Conservation (phyloP, 495 filamentous ascomycete genomes). For the Podospora didyma region DNA sequence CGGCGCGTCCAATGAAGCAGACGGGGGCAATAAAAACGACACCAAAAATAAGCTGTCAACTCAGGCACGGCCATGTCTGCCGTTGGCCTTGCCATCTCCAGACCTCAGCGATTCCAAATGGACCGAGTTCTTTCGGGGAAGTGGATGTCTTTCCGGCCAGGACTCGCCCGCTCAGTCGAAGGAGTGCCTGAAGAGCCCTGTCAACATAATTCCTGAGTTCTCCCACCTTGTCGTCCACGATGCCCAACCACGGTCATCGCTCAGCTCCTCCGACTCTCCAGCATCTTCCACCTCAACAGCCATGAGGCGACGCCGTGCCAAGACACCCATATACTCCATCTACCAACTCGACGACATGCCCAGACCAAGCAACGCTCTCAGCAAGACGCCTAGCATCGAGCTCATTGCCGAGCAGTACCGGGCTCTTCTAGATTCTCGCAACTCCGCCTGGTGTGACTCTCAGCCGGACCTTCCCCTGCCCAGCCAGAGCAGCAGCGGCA, state of each 20-base stretch:
- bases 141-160: slow-evolving; percentile 24
- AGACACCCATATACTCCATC: slow-evolving; percentile 40
- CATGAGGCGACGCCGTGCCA: slow-evolving; percentile 37
- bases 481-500: neutral
- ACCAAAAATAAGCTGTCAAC: slow-evolving; percentile 17
- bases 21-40: slow-evolving; percentile 20
- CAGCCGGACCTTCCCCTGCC: slow-evolving; percentile 23
- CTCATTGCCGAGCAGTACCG: slow-evolving; percentile 44
- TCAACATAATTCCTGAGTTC: slow-evolving; percentile 35
- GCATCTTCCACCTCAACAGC: slow-evolving; percentile 4
- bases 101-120: slow-evolving; percentile 31
- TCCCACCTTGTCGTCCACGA: slow-evolving; percentile 31
- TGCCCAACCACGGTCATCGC: slow-evolving; percentile 8
- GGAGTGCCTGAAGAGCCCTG: slow-evolving; percentile 7
- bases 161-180: neutral
- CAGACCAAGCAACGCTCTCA: slow-evolving; percentile 19
- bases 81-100: slow-evolving; percentile 10
- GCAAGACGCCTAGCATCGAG: slow-evolving; percentile 34
- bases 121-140: slow-evolving; percentile 31
- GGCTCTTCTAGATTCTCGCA: slow-evolving; percentile 35
- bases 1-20: slow-evolving; percentile 13
- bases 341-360: slow-evolving; percentile 34
- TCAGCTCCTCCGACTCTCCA: neutral
- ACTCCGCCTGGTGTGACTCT: slow-evolving; percentile 15
- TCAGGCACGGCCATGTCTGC: slow-evolving; percentile 16